Evolutionary conservation across 2,329 filamentous ascomycete genomes (phyloP), one percentile per base, ranked within the genome.

Genomic region (Fusarium bulbicola): DNA sequence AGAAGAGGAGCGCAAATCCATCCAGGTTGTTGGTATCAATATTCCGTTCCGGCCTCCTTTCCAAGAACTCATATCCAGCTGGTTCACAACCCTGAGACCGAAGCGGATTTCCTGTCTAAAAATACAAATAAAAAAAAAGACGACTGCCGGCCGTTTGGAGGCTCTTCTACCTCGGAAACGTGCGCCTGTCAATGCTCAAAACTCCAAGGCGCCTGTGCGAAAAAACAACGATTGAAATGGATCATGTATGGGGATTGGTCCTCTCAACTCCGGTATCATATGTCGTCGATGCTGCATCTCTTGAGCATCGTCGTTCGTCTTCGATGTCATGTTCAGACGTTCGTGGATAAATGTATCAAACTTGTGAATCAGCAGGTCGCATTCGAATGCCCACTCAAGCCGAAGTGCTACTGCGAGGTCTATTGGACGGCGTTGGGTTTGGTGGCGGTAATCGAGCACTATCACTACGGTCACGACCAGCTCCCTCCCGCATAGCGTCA

Each of bases 401-500:
- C 36, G 73, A 74, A 28, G 73, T 71, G 39, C 60, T 75, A 10
- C 73, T 75, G 39, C 73, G 70, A 62, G 72, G 68, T 36, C 72
- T 54, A 42, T 53, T 75, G 20, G 70, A 73, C 15, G 59, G 30
- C 13, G 63, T 66, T 42, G 58, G 59, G 24, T 67, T 60, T 18
- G 74, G 76, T 21, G 61, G 67, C n/a, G 71, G 73, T 11, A 76
- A 66, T 24, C 68, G 77, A 10, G 72, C 72, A 59, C 75, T 79
- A 46, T 75, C 68, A 36, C 71, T 76, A 39, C 78, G 68, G 15
- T 79, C 72, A 37, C 72, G 68, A 30, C 80, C 76, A 34, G 80
- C 81, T 16, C 87, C 87, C 73, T 89, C 86, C 63, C 84, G 83
- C 46, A 95, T 86, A 4, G 93, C 94, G 67, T 93, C 93, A 80